A percentile compares a stretch with the other conserved stretches of the same genome.
These are phyloP conservation scores for Prototheca cutis DNA, from an alignment of 163 green algal species.

Conservation along the genomic window DNA sequence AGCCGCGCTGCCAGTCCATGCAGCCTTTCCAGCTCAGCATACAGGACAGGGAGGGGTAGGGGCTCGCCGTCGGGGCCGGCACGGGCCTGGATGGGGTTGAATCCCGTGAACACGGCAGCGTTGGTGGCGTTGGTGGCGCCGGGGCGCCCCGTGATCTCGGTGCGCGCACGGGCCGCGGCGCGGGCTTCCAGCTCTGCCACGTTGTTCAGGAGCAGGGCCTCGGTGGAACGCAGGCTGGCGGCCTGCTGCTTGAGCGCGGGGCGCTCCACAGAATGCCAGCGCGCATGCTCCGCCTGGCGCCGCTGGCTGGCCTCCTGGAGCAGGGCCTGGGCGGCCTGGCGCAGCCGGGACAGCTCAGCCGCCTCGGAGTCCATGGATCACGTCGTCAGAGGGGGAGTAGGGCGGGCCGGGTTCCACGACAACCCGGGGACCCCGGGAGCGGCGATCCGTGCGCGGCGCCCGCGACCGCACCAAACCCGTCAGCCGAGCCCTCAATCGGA, in stretches of 20 bases:
- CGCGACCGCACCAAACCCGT: no score
- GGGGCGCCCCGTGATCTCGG: background rate
- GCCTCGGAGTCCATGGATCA: background rate
- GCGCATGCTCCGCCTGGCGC: background rate
- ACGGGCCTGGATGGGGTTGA: conserved; percentile 38
- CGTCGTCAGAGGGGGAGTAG: no score
- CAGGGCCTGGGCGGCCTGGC: background rate
- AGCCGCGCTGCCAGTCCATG: conserved; percentile 11
- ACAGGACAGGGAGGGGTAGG: conserved; percentile 21
- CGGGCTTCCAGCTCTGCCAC: conserved; percentile 18
- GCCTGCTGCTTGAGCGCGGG: conserved; percentile 25
- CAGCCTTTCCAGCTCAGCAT: conserved; percentile 26
- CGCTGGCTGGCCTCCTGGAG: background rate
- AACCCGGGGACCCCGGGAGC: no score
- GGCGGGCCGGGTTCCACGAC: no score
- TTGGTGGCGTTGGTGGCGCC: conserved; percentile 10
- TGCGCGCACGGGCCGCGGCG: background rate
- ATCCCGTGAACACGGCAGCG: conserved; percentile 24
- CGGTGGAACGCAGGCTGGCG: conserved; percentile 8
- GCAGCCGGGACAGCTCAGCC: background rate
- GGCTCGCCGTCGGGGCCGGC: conserved; percentile 16
- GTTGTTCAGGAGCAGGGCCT: conserved; percentile 22
- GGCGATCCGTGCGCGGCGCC: no score
- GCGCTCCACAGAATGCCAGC: conserved; percentile 14
- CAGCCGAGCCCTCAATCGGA: no score